Percentiles rank a stretch among this genome's conserved stretches.
Conservation (phyloP, 768 basidiomycete genomes). For the Lactarius tabidus region DNA sequence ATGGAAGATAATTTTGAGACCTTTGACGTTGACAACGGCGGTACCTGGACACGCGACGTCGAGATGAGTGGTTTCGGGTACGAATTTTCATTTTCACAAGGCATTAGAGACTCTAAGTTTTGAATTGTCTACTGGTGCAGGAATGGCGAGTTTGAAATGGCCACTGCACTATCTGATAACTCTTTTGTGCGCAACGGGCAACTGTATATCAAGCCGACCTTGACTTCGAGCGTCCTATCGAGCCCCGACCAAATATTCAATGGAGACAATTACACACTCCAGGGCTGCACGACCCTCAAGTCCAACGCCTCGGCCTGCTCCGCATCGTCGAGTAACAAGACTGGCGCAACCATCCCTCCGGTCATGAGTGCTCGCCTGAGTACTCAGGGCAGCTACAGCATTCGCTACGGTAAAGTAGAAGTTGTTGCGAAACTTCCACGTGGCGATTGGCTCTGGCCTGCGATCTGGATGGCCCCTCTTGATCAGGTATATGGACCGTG, state of each 20-base stretch:
- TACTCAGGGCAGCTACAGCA: conserved; percentile 44
- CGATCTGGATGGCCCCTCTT: conserved; percentile 46
- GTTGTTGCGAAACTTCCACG: conserved; percentile 46
- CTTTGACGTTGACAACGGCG: conserved; percentile 37
- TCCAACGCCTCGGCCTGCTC: conserved; percentile 44
- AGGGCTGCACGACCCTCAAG: conserved; percentile 35
- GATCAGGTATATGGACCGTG: conserved; percentile 46
- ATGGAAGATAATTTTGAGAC: conserved; percentile 48
- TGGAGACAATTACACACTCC: conserved; percentile 38
- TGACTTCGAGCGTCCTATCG: conserved; percentile 49
- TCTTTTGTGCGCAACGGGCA: conserved; percentile 45
- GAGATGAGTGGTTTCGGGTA: conserved; percentile 52
- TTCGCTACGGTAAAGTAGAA: conserved; percentile 56
- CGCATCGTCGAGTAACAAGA: conserved; percentile 37
- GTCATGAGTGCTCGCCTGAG: conserved; percentile 51
- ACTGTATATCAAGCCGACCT: conserved; percentile 57
- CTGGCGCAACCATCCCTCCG: conserved; percentile 44
- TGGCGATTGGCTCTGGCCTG: conserved; percentile 44
- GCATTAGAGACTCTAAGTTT: neutral
- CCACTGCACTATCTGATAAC: conserved; percentile 39
- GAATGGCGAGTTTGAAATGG: conserved; percentile 57
- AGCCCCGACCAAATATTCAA: conserved; percentile 36
- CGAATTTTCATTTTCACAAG: conserved; percentile 18
- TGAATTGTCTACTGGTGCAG: neutral
- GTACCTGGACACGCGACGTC: conserved; percentile 46